Percentiles rank a stretch among this genome's conserved stretches.
Evolutionary conservation across 2,329 filamentous ascomycete genomes (phyloP).

Genomic region (Cladosporium velox): DNA sequence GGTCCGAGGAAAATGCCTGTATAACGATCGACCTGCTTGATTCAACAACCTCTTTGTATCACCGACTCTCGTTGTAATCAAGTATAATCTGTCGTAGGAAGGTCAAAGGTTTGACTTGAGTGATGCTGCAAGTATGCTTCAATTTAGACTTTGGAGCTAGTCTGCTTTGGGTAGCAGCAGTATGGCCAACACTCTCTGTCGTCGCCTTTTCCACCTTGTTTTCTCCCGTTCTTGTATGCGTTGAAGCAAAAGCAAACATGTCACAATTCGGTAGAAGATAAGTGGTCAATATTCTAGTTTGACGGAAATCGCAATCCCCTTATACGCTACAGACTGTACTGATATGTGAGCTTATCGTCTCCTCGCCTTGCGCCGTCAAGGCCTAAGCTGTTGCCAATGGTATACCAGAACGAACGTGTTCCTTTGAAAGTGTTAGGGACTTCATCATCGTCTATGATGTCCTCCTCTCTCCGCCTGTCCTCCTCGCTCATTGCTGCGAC

Average conservation of each 20-base stretch:
- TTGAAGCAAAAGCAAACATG: not conserved
- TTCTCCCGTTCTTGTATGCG: not conserved
- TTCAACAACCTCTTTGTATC: not conserved
- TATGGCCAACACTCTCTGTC: not conserved
- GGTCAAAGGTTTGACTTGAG: not conserved
- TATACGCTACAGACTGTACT: slow-evolving; percentile 39
- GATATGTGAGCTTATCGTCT: slow-evolving; percentile 51
- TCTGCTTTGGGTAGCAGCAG: not conserved
- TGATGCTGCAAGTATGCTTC: not conserved
- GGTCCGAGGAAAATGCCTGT: not conserved
- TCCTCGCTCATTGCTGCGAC: slow-evolving; percentile 39
- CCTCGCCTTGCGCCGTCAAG: slow-evolving; percentile 42
- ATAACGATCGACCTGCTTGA: not conserved
- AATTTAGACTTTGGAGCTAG: not conserved
- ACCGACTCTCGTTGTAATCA: not conserved
- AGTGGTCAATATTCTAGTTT: not conserved
- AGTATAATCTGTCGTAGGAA: not conserved
- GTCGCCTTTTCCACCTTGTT: not conserved
- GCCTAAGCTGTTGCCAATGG: slow-evolving; percentile 31
- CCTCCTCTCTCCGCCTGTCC: slow-evolving; percentile 45
- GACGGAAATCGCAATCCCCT: not conserved
- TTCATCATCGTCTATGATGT: slow-evolving; percentile 33
- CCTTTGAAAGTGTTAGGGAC: slow-evolving; percentile 28
- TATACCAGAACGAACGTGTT: slow-evolving; percentile 21
- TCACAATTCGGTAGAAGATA: not conserved